Evolutionary conservation across 352 stramenopile species (phyloP).

Genomic region (Pelagophyceae sp.): DNA sequence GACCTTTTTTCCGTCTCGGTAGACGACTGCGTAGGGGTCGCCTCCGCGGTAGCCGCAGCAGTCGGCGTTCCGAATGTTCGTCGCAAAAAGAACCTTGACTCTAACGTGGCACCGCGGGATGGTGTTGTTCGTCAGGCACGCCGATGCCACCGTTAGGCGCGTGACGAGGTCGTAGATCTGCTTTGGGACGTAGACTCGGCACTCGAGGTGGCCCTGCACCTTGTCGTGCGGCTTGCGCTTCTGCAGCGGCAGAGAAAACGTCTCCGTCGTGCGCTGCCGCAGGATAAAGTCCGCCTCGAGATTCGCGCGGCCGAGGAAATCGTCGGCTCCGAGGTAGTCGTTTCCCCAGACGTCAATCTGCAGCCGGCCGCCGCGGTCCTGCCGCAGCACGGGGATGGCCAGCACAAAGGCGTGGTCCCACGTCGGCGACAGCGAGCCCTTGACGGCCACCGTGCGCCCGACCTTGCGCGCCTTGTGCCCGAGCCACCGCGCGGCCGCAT

Average conservation of each 20-base stretch:
- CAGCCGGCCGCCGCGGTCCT: background rate
- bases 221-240: background rate
- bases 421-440: background rate
- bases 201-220: background rate
- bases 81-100: background rate
- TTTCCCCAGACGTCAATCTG: slow-evolving; percentile 2
- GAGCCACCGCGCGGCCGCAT: background rate
- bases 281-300: background rate
- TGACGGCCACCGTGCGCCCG: background rate
- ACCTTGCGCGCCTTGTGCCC: background rate
- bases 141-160: background rate
- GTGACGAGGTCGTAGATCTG: background rate
- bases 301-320: background rate
- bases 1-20: background rate
- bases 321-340: slow-evolving; percentile 5
- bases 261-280: background rate
- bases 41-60: background rate
- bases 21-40: slow-evolving; percentile 14
- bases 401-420: slow-evolving; percentile 7
- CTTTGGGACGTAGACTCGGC: background rate
- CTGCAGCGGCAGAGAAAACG: background rate
- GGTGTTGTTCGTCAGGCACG: background rate
- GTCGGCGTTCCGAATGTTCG: background rate
- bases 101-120: slow-evolving; percentile 3
- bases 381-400: background rate